These are phyloP conservation scores for Batrachochytrium dendrobatidis DNA, from an alignment of 371 early-diverging fungal species.

Conservation along the genomic window DNA sequence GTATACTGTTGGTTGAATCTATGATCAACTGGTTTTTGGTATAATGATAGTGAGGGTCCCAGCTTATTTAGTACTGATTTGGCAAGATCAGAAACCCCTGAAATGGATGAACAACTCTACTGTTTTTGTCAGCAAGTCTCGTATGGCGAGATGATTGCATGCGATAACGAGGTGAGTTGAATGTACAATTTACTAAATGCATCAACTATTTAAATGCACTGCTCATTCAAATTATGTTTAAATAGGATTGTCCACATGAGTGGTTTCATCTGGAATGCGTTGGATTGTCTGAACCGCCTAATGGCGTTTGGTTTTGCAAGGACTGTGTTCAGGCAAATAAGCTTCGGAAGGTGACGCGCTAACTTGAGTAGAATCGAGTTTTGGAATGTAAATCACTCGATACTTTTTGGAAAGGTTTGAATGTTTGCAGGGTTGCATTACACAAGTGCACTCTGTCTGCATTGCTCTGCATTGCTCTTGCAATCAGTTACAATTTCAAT, in stretches of 20 bases:
- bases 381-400: not conserved
- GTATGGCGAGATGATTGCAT: slow-evolving; percentile 94
- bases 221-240: too few relatives aligned
- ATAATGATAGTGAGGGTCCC: slow-evolving; percentile 2
- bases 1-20: not conserved
- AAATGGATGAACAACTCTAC: slow-evolving; percentile 86
- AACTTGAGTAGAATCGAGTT: not conserved
- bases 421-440: too few relatives aligned
- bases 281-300: slow-evolving; percentile 37
- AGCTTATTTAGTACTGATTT: not conserved
- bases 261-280: slow-evolving; percentile 59
- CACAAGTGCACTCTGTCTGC: too few relatives aligned
- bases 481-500: too few relatives aligned
- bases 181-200: too few relatives aligned
- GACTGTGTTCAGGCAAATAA: slow-evolving; percentile 27
- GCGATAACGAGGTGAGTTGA: slow-evolving; percentile 71
- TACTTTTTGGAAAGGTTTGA: too few relatives aligned
- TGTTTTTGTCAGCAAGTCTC: slow-evolving; percentile 90
- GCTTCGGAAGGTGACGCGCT: not conserved
- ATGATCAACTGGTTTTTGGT: too few relatives aligned
- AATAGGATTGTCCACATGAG: slow-evolving; percentile 47
- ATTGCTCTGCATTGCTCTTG: too few relatives aligned
- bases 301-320: slow-evolving; percentile 45
- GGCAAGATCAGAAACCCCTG: slow-evolving; percentile 27
- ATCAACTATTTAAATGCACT: too few relatives aligned